Evolutionary conservation across 345 rosid genomes (phyloP), one percentile per base, ranked within the genome.

Genomic region (Chamaenerion angustifolium): DNA sequence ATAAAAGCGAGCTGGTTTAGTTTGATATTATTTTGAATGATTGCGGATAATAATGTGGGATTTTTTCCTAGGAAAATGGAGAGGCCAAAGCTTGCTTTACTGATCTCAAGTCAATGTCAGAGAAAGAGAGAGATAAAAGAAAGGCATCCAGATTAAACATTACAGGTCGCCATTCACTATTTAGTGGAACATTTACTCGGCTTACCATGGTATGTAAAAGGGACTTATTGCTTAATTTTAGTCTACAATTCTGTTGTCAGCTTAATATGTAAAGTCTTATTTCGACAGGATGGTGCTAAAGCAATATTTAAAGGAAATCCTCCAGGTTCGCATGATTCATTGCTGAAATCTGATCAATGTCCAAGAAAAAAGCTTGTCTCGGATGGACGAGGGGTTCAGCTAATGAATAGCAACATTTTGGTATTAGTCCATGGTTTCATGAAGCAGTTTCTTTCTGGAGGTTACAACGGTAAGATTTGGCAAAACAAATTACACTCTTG

Each of bases 181-280:
- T 90, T 66, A 71, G 77, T 63, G 96, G 98, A 68, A 82, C 93
- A 51, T 90, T 86, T 76, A 67, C 87, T 6, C 79, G 96, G 45
- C 62, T 72, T 59, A 60, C 89, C 49, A 72, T 92, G 95, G 98
- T 92, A 72, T 40, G 71, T 45, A 14, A 13, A 10, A 19, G 25
- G 35, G 13, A 21, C 16, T 25, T 12, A 8, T 13, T 56, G 11
- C 46, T 12, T 19, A 46, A 35, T 45, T 15, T 56, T 37, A 15
- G 18, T 6, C 12, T 48, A 9, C 10, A 15, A 19, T 46, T 12
- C 16, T 15, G 46, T 46, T 15, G 25, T 21, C 1, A 19, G 47
- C 48, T 31, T 19, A 42, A 4, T 40, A 46, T 17, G 13, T 35
- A 18, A 19, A 46, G 41, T 43, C 15, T 45, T 12, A 42, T 58